Evolutionary conservation across 768 basidiomycete genomes (phyloP).

Genomic region (Collybia sordida): DNA sequence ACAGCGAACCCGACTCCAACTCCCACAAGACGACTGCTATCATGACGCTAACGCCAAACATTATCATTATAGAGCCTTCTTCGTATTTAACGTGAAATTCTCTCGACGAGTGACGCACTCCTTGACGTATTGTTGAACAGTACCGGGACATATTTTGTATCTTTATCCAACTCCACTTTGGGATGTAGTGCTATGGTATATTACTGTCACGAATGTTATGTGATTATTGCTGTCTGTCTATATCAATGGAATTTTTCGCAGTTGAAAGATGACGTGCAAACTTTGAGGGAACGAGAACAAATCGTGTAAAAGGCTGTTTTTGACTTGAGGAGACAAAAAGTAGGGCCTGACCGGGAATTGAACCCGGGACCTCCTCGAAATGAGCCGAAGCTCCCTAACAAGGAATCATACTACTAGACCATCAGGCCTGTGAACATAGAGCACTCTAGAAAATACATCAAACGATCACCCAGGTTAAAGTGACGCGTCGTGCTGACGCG

Average conservation of each 20-base stretch:
- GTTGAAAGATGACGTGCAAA: too few relatives aligned
- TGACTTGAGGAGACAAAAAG: constrained; percentile 5
- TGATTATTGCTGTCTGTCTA: too few relatives aligned
- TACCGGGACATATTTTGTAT: too few relatives aligned
- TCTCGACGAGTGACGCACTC: too few relatives aligned
- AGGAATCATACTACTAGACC: constrained; percentile 63
- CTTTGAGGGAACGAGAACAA: too few relatives aligned
- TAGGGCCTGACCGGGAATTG: constrained; percentile 80
- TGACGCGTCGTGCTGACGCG: constrained; percentile 43
- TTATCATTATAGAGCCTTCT: background rate
- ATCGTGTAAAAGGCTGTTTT: background rate
- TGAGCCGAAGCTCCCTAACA: constrained; percentile 41
- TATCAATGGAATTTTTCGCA: too few relatives aligned
- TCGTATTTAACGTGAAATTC: too few relatives aligned
- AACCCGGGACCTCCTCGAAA: constrained; percentile 85
- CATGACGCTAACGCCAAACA: background rate
- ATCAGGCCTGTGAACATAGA: constrained; percentile 36
- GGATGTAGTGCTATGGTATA: too few relatives aligned
- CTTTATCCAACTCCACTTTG: too few relatives aligned
- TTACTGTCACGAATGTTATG: too few relatives aligned
- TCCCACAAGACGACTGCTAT: background rate
- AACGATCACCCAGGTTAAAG: background rate
- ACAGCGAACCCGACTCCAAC: constrained; percentile 22
- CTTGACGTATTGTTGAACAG: too few relatives aligned
- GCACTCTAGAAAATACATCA: background rate